Evolutionary conservation across 129 eudicot genomes (phyloP).

Genomic region (Chrysanthemum lavandulifolium): DNA sequence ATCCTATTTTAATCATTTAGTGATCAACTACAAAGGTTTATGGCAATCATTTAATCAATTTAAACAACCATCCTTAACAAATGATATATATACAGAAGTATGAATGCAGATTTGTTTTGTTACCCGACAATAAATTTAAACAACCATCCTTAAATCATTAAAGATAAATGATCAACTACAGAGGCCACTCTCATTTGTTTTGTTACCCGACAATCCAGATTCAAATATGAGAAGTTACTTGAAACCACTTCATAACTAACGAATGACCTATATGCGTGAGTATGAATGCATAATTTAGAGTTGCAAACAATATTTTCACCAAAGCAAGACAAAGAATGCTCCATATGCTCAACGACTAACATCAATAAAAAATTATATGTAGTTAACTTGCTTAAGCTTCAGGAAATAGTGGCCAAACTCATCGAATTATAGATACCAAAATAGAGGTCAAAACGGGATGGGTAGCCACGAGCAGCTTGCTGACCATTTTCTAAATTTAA

Average conservation of each 20-base stretch:
- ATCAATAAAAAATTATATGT: neutral
- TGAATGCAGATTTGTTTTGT: too few species aligned
- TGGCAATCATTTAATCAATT: too few species aligned
- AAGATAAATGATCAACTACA: neutral
- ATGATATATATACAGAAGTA: neutral
- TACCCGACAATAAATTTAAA: neutral
- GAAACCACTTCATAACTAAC: neutral
- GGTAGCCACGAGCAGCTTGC: neutral
- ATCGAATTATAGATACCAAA: neutral
- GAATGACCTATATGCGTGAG: neutral
- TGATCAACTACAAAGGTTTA: too few species aligned
- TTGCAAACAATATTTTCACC: neutral
- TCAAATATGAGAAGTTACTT: neutral
- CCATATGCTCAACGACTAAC: slow-evolving; percentile 5
- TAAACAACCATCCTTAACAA: neutral
- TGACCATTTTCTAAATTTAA: neutral
- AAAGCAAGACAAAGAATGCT: neutral
- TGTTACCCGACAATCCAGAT: slow-evolving; percentile 2
- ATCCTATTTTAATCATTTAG: too few species aligned
- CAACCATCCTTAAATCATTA: neutral
- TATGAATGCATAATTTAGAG: neutral
- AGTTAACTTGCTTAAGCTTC: neutral
- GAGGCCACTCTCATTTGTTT: neutral
- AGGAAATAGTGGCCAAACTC: slow-evolving; percentile 3
- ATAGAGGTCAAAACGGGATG: neutral